These are phyloP conservation scores for Ilex asprella DNA, from an alignment of 257 asterid genomes.

Conservation along the genomic window DNA sequence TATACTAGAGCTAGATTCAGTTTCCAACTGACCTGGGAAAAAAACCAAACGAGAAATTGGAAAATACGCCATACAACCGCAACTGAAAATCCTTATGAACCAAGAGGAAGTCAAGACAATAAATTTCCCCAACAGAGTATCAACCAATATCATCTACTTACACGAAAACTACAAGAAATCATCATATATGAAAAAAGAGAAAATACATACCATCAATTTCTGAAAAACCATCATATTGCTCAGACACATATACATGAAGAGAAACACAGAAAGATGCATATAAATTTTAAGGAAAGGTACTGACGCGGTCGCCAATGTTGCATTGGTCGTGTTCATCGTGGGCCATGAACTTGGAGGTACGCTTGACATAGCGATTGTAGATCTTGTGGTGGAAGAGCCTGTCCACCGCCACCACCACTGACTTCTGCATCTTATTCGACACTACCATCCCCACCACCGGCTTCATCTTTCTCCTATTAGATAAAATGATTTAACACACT, in stretches of 20 bases:
- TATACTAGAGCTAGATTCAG: too few species aligned
- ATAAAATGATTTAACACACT: too few species aligned
- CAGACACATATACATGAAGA: neutral
- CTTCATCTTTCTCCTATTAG: conserved; percentile 39
- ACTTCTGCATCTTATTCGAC: conserved; percentile 87
- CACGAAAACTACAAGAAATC: neutral
- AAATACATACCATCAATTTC: neutral
- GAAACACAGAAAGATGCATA: neutral
- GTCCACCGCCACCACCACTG: conserved; percentile 91
- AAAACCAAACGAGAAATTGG: too few species aligned
- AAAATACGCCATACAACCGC: too few species aligned
- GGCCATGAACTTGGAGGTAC: conserved; percentile 95
- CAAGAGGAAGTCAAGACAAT: neutral
- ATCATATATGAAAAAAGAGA: neutral
- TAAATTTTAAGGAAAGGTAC: conserved; percentile 2
- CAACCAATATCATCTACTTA: neutral
- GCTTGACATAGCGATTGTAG: conserved; percentile 79
- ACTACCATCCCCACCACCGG: conserved; percentile 77
- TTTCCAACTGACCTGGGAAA: too few species aligned
- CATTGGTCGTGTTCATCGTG: conserved; percentile 68
- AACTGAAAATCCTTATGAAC: too few species aligned
- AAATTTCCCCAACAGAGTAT: neutral
- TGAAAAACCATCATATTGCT: neutral
- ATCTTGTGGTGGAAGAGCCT: conserved; percentile 71
- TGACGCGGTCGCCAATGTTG: conserved; percentile 73